A percentile compares a stretch with the other conserved stretches of the same genome.
Conservation (phyloP, 2,329 filamentous ascomycete genomes). For the Talaromyces sp. region DNA sequence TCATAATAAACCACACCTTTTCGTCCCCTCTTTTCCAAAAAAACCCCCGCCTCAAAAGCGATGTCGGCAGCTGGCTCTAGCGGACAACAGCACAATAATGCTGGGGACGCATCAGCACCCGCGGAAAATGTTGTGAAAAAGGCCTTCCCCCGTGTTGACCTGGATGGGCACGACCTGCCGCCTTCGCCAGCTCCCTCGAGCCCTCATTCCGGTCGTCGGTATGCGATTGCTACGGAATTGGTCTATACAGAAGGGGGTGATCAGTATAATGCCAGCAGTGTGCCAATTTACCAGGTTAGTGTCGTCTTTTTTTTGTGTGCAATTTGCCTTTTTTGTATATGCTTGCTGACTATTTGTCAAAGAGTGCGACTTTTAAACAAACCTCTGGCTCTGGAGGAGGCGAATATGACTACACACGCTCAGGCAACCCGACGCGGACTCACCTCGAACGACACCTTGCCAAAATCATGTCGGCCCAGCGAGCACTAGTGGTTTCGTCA, state of each 20-base stretch:
- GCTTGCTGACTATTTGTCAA: not conserved
- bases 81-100: slow-evolving; percentile 16
- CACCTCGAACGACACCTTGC: slow-evolving; percentile 95
- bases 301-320: not conserved
- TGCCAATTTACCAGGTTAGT: slow-evolving; percentile 84
- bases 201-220: slow-evolving; percentile 78
- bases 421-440: slow-evolving; percentile 91
- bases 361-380: slow-evolving; percentile 97
- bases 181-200: slow-evolving; percentile 92
- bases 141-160: slow-evolving; percentile 61
- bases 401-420: slow-evolving; percentile 98
- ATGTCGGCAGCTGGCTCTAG: slow-evolving; percentile 34
- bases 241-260: slow-evolving; percentile 95
- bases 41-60: slow-evolving; percentile 25
- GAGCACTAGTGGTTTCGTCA: slow-evolving; percentile 87
- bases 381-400: slow-evolving; percentile 71
- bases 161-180: slow-evolving; percentile 79
- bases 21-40: slow-evolving; percentile 9
- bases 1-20: not conserved
- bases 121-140: slow-evolving; percentile 38
- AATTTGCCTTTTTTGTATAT: not conserved
- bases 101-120: not conserved
- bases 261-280: slow-evolving; percentile 93
- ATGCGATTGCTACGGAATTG: slow-evolving; percentile 90
- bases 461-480: slow-evolving; percentile 96